Percentiles rank a stretch among this genome's conserved stretches.
These are phyloP conservation scores for Cucumis sativus DNA, from an alignment of 306 rosid genomes.

Conservation along the genomic window DNA sequence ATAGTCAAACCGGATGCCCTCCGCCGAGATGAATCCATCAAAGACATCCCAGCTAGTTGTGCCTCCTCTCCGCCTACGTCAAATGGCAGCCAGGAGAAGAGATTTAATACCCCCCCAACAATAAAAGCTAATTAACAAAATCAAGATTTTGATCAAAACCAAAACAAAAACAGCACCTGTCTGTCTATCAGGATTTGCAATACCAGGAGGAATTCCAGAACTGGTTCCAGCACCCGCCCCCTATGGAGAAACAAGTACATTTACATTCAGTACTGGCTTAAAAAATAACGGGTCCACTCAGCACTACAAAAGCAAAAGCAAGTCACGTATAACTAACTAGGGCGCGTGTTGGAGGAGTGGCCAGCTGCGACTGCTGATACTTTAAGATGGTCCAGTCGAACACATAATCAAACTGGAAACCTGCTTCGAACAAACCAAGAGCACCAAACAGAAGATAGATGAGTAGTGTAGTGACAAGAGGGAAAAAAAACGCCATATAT, in stretches of 20 bases:
- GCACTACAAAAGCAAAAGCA: not conserved
- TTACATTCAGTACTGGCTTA: not conserved
- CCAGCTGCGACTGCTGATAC: conserved; percentile 87
- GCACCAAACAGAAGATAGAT: not conserved
- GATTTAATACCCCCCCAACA: not conserved
- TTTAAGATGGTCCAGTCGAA: conserved; percentile 97
- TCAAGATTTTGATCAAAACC: not conserved
- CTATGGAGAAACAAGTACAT: conserved; percentile 21
- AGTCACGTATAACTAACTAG: conserved; percentile 23
- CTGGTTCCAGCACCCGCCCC: conserved; percentile 66
- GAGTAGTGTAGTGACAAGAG: not conserved
- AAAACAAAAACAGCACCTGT: conserved; percentile 32
- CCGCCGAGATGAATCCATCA: conserved; percentile 61
- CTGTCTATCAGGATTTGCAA: conserved; percentile 49
- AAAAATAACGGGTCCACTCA: conserved; percentile 3
- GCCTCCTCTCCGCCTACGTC: conserved; percentile 60
- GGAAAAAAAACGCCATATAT: not conserved
- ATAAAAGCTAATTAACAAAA: not conserved
- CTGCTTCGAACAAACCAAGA: conserved; percentile 24
- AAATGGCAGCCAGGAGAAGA: not conserved
- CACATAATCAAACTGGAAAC: conserved; percentile 93
- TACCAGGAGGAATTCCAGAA: conserved; percentile 63
- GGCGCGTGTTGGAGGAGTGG: conserved; percentile 70
- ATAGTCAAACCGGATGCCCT: conserved; percentile 56
- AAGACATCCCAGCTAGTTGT: conserved; percentile 50